Evolutionary conservation across 2,329 filamentous ascomycete species (phyloP), one percentile per base, ranked within the genome.

Genomic region (Claviceps capensis): DNA sequence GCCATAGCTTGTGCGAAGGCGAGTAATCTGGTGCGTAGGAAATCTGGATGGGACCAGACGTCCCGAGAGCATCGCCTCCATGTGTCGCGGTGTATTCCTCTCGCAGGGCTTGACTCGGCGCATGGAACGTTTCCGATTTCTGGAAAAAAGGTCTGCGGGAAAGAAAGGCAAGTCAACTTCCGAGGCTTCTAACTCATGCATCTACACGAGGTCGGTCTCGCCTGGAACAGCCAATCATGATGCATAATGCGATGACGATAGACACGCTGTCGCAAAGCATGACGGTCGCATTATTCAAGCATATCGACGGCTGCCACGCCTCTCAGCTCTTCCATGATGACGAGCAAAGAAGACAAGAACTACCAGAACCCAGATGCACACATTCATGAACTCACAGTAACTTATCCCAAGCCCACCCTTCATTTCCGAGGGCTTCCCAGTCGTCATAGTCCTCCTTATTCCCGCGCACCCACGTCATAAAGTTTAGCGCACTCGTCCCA

Each of bases 401-500:
- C 2, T 58, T 55, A 13, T 76, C 65, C 76, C 76, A 83, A 1
- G 70, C 68, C 80, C 80, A 83, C 2, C 77, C 79, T 1, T 57
- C 52, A 56, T 82, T 83, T 0, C 79, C 79, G 9, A 83, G 63
- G 34, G 67, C 63, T 47, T 72, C 73, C 79, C 79, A 83, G 0
- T 70, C 71, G 61, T 83, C 73, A 46, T 77, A 75, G 45, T 79
- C 76, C 38, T 67, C 67, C 38, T 59, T 64, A 48, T 66, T 69
- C 6, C 69, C 74, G 36, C 73, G 69, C 50, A 70, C 71, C 67
- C 70, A 72, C 47, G 78, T 74, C 74, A 81, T 76, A 55, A 75
- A 77, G 56, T 82, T 82, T 47, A 83, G 70, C 0, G 76, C 76
- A 16, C 73, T 77, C 6, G 81, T 80, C 6, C 83, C 83, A 17